Conservation (phyloP, 805 yeast genomes). For the Torulaspora maleeae region DNA sequence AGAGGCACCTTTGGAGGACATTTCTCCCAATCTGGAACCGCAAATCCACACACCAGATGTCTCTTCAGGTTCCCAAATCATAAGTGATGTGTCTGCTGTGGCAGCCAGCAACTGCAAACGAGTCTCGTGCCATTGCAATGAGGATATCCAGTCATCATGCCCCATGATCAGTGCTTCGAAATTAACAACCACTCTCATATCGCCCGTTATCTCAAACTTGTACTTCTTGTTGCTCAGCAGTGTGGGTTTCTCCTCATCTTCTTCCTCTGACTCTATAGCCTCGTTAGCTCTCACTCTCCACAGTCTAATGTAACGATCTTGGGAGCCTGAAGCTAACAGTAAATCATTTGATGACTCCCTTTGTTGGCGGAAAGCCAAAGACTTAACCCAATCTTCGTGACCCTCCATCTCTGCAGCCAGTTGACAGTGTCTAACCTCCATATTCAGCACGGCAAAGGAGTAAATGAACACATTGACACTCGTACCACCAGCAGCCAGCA, state of each 20-base stretch:
- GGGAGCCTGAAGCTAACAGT: conserved; percentile 83
- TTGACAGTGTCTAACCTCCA: conserved; percentile 24
- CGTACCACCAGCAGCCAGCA: conserved; percentile 74
- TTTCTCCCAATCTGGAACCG: conserved; percentile 75
- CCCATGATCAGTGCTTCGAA: conserved; percentile 96
- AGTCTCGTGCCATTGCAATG: conserved; percentile 68
- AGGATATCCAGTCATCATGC: conserved; percentile 96
- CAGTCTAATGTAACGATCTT: conserved; percentile 84
- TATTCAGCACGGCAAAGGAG: conserved; percentile 36
- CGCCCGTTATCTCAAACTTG: conserved; percentile 42
- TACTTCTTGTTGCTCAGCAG: conserved; percentile 70
- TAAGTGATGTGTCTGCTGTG: conserved; percentile 87
- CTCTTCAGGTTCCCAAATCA: conserved; percentile 89
- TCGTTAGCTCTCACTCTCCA: conserved; percentile 70
- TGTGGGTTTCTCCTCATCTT: conserved; percentile 42
- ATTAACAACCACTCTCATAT: conserved; percentile 50
- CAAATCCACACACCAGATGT: conserved; percentile 89
- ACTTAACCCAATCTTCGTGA: conserved; percentile 94
- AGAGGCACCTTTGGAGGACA: conserved; percentile 93
- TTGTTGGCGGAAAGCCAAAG: conserved; percentile 53
- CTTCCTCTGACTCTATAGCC: conserved; percentile 43
- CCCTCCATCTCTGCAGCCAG: conserved; percentile 64
- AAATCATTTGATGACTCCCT: conserved; percentile 46
- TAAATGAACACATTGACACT: conserved; percentile 50
- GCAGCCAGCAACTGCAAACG: conserved; percentile 66